Evolutionary conservation across 169 alveolate genomes (phyloP).

Genomic region (Plasmodium falciparum): DNA sequence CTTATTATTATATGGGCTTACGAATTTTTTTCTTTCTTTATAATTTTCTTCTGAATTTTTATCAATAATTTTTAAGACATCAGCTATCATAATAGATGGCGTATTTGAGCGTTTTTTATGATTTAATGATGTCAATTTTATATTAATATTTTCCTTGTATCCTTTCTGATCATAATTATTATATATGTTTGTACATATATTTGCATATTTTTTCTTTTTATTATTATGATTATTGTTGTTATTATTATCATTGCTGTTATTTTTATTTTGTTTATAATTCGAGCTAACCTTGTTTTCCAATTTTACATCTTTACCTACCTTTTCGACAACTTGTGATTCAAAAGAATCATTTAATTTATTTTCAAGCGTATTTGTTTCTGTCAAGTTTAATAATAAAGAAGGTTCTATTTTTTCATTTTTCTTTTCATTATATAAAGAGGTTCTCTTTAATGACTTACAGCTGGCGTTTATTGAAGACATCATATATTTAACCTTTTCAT

Average conservation of each 20-base stretch:
- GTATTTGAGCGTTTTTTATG: constrained; percentile 9
- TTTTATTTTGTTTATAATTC: no score
- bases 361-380: background rate
- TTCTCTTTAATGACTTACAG: background rate
- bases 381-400: background rate
- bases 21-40: background rate
- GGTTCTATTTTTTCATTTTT: constrained; percentile 1
- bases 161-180: constrained; percentile 9
- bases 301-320: background rate
- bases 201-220: constrained; percentile 9
- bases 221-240: background rate
- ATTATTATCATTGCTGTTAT: background rate
- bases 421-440: background rate
- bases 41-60: constrained; percentile 17
- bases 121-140: constrained; percentile 26
- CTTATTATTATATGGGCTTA: background rate
- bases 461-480: no score
- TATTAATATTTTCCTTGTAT: constrained; percentile 9
- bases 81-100: constrained; percentile 26
- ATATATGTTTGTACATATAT: background rate
- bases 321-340: background rate
- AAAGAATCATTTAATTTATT: background rate
- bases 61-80: constrained; percentile 43
- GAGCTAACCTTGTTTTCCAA: background rate
- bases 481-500: no score